A percentile compares a stretch with the other conserved stretches of the same genome.
These are phyloP conservation scores for Raddia distichophylla DNA, from an alignment of 176 grass and related monocot genomes.

Conservation along the genomic window DNA sequence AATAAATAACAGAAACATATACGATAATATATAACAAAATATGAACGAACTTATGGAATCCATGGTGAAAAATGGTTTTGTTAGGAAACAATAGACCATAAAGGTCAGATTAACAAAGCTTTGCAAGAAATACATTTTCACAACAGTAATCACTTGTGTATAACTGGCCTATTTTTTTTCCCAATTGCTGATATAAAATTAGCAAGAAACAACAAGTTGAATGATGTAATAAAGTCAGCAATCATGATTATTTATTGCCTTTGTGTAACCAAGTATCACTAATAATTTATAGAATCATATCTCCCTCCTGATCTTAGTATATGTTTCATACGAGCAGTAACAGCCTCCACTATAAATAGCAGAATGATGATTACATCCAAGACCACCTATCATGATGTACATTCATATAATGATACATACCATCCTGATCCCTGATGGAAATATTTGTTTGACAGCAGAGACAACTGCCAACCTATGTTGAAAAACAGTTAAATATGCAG, in stretches of 20 bases:
- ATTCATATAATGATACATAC: background rate
- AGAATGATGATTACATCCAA: background rate
- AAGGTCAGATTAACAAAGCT: background rate
- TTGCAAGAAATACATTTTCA: background rate
- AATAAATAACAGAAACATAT: background rate
- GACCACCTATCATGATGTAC: background rate
- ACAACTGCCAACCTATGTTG: background rate
- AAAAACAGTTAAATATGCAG: background rate
- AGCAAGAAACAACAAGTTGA: conserved; percentile 16
- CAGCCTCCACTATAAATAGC: background rate
- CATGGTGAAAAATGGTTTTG: conserved; percentile 5
- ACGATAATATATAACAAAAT: conserved; percentile 22
- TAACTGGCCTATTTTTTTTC: background rate
- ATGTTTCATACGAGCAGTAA: background rate
- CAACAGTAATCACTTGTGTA: conserved; percentile 25
- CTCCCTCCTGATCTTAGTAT: background rate
- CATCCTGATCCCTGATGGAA: background rate
- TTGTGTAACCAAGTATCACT: background rate
- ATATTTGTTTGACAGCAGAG: background rate
- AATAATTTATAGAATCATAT: background rate
- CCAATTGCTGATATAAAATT: background rate
- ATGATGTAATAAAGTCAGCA: background rate
- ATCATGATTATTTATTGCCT: background rate
- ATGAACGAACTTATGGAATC: background rate
- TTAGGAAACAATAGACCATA: background rate